phyloP scores from a whole-genome alignment of 108 stramenopile genomes.

The Aurantiochytrium sp. region DNA sequence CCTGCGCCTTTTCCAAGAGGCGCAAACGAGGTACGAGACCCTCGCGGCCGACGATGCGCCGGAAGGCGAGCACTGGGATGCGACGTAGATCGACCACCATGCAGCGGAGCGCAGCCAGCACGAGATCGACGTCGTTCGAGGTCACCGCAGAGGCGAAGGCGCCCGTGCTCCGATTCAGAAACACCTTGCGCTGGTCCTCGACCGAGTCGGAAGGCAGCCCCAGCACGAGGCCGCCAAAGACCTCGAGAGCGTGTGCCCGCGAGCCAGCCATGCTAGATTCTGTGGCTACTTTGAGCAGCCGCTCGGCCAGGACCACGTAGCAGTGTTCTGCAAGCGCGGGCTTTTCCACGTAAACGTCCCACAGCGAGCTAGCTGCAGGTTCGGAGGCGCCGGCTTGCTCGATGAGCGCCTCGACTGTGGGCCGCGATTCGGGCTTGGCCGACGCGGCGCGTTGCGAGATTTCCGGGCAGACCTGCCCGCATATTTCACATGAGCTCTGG shows the following conservation, averaged over 20 bases:
- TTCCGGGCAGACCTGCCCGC: constrained; percentile 14
- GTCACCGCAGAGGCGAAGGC: neutral
- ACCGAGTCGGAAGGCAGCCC: neutral
- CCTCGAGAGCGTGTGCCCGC: neutral
- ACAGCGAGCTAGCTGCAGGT: neutral
- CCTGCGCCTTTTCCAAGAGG: neutral
- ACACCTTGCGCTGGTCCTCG: neutral
- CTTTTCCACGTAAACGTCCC: neutral
- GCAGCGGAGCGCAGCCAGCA: neutral
- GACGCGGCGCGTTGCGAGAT: neutral
- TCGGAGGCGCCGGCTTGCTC: neutral
- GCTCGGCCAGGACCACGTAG: neutral
- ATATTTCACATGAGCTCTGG: neutral
- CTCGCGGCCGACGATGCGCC: neutral
- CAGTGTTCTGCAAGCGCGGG: neutral
- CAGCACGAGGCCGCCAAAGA: neutral
- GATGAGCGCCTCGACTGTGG: neutral
- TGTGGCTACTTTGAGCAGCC: neutral
- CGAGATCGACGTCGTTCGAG: neutral
- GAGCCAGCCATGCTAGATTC: neutral
- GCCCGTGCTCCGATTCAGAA: neutral
- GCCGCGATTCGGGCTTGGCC: neutral
- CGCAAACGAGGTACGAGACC: neutral
- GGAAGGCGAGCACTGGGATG: neutral
- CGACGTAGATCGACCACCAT: neutral